Conservation (phyloP, 345 rosid species). For the Eutrema heterophyllum region DNA sequence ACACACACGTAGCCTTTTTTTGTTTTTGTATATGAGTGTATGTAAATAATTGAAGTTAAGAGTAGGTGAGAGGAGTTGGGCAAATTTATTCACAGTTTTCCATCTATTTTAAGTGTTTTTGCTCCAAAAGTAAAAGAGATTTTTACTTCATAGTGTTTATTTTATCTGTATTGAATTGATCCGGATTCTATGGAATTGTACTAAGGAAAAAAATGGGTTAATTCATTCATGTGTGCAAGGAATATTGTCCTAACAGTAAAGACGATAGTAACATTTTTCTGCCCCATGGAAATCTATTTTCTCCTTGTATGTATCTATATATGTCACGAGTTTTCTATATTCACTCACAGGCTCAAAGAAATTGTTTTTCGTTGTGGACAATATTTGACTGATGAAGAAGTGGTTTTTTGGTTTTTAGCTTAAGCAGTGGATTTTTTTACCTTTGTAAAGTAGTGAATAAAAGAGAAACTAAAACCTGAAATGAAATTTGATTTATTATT, state of each 20-base stretch:
- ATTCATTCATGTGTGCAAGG: background rate
- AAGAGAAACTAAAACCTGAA: background rate
- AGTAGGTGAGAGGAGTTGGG: constrained; percentile 27
- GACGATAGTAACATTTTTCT: background rate
- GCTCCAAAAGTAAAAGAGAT: background rate
- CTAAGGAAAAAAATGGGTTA: background rate
- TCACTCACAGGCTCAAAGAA: constrained; percentile 1
- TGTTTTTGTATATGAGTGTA: background rate
- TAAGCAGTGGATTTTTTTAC: background rate
- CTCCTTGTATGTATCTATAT: background rate
- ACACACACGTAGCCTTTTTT: background rate
- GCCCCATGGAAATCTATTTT: background rate
- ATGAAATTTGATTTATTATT: background rate
- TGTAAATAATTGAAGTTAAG: background rate
- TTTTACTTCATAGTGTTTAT: too few relatives aligned
- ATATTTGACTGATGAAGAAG: background rate
- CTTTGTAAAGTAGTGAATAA: background rate
- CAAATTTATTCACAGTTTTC: background rate
- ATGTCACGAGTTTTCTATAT: background rate
- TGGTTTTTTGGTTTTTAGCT: background rate
- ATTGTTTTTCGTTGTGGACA: background rate
- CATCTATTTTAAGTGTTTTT: background rate
- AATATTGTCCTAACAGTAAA: background rate
- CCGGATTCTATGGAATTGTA: background rate
- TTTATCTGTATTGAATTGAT: background rate